Evolutionary conservation across 441 rosid species (phyloP).

Genomic region (Populus hybrid): DNA sequence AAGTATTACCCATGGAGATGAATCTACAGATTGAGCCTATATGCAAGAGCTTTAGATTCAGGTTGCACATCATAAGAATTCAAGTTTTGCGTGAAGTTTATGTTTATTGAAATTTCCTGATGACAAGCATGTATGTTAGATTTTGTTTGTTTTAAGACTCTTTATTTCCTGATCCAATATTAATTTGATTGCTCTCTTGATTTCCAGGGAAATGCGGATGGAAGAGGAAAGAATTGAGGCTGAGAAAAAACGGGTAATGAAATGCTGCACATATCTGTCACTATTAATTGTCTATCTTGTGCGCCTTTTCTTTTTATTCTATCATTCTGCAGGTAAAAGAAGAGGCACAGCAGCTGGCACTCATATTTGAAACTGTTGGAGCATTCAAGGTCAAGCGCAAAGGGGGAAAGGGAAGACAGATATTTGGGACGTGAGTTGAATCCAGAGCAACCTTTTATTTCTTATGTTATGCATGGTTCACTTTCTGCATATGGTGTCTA

Average conservation of each 20-base stretch:
- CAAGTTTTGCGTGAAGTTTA: neutral
- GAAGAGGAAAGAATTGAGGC: conserved; percentile 90
- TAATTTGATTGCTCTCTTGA: neutral
- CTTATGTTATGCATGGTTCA: neutral
- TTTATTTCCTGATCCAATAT: neutral
- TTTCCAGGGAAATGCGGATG: conserved; percentile 68
- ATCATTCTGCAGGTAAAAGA: conserved; percentile 68
- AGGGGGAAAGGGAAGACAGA: conserved; percentile 77
- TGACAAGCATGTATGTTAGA: neutral
- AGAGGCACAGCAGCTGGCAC: conserved; percentile 80
- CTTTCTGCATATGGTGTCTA: conserved; percentile 9
- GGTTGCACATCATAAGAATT: neutral
- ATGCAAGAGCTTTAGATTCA: neutral
- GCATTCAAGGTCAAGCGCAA: conserved; percentile 94
- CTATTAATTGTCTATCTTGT: neutral
- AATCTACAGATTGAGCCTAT: neutral
- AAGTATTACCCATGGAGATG: neutral
- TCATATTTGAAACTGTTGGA: conserved; percentile 77
- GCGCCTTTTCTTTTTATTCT: neutral
- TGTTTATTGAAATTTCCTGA: conserved; percentile 4
- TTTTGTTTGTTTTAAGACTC: neutral
- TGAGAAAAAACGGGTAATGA: conserved; percentile 80
- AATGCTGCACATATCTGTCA: conserved; percentile 6
- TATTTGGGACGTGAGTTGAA: conserved; percentile 77
- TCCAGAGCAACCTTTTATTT: neutral